Percentiles rank a stretch among this genome's conserved stretches.
phyloP scores from a whole-genome alignment of 352 stramenopile genomes.

The Lagenidium sp. region DNA sequence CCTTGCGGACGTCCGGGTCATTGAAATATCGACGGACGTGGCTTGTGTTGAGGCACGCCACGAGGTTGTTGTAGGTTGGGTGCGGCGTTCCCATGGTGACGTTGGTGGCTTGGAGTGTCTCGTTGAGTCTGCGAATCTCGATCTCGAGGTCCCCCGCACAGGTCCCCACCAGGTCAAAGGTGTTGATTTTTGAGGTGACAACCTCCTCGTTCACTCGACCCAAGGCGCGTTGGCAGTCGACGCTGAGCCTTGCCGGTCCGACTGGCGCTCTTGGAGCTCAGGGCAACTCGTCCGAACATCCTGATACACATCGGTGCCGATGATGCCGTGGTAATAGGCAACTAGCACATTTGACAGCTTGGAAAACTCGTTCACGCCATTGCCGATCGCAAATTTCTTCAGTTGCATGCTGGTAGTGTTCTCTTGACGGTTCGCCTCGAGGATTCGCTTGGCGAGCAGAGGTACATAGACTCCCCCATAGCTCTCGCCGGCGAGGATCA shows the following conservation, averaged over 20 bases:
- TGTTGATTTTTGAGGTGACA: no score
- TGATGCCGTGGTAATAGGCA: constrained; percentile 41
- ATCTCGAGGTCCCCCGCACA: constrained; percentile 2
- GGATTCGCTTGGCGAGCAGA: constrained; percentile 29
- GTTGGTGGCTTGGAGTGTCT: constrained; percentile 6
- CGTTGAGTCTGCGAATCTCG: constrained; percentile 11
- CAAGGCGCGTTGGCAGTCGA: constrained; percentile 7
- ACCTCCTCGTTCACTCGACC: not conserved
- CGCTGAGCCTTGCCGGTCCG: not conserved
- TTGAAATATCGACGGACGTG: constrained; percentile 41
- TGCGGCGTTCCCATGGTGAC: no score
- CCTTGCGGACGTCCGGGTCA: constrained; percentile 27
- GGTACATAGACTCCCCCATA: constrained; percentile 69
- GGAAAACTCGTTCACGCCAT: constrained; percentile 33
- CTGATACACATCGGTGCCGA: constrained; percentile 30
- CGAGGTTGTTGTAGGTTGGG: no score
- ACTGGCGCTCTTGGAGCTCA: constrained; percentile 11
- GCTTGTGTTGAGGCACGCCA: constrained; percentile 15
- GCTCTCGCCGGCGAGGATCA: constrained; percentile 61
- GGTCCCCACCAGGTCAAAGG: constrained; percentile 7
- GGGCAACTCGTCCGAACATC: constrained; percentile 19
- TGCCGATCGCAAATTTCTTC: constrained; percentile 83
- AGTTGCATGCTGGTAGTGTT: constrained; percentile 43
- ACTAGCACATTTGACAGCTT: constrained; percentile 24
- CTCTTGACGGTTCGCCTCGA: constrained; percentile 24